Percentiles rank a stretch among this genome's conserved stretches.
Conservation (phyloP, 441 rosid species). For the Euphorbia schlechtendalii region DNA sequence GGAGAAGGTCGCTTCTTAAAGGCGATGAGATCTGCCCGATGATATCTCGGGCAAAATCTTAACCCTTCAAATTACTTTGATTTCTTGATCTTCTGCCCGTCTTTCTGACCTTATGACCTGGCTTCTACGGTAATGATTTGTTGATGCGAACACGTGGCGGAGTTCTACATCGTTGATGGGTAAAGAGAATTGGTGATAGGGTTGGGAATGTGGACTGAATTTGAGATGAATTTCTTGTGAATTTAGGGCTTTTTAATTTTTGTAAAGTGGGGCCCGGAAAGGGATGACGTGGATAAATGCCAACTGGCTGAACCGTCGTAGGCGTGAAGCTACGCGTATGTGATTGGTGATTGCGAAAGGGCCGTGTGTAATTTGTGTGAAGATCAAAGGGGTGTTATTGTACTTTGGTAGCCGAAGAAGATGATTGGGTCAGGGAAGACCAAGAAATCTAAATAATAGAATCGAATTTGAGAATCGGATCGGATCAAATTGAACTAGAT, state of each 20-base stretch:
- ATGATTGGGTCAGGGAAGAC: too few relatives aligned
- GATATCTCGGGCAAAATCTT: conserved; percentile 28
- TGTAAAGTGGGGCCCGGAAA: conserved; percentile 16
- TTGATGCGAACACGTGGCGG: conserved; percentile 26
- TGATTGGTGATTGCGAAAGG: too few relatives aligned
- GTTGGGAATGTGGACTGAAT: conserved; percentile 26
- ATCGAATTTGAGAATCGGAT: too few relatives aligned
- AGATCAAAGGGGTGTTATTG: too few relatives aligned
- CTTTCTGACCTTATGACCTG: conserved; percentile 32
- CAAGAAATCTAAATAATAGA: too few relatives aligned
- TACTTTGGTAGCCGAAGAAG: too few relatives aligned
- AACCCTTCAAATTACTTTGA: conserved; percentile 21
- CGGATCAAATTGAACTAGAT: too few relatives aligned
- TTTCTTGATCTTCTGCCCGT: conserved; percentile 25
- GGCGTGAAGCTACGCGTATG: conserved; percentile 31
- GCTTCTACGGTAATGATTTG: conserved; percentile 37
- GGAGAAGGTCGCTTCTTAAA: conserved; percentile 45
- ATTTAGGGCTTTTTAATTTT: conserved; percentile 30
- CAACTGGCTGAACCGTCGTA: conserved; percentile 30
- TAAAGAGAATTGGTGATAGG: conserved; percentile 15
- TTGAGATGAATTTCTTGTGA: conserved; percentile 31
- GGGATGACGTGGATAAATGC: conserved; percentile 38
- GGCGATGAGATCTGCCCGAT: conserved; percentile 57
- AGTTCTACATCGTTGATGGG: too few relatives aligned
- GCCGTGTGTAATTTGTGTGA: too few relatives aligned